Percentiles rank a stretch among this genome's conserved stretches.
Evolutionary conservation across 768 basidiomycete genomes (phyloP).

Genomic region (Megacollybia marginata): DNA sequence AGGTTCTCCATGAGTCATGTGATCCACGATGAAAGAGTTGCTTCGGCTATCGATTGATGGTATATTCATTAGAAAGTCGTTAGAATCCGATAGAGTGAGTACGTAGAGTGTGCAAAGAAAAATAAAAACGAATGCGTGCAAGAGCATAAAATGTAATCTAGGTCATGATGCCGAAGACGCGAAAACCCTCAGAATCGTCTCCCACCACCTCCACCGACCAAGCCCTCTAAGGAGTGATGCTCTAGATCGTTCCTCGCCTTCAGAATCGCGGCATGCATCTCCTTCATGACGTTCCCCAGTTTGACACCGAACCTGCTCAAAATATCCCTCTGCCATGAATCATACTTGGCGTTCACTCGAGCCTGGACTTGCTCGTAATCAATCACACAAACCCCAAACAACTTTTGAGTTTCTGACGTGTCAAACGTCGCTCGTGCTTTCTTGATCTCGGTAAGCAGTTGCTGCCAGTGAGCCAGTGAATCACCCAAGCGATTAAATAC

Average conservation of each 20-base stretch:
- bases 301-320: constrained; percentile 88
- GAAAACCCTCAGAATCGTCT: too few relatives aligned
- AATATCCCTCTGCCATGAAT: constrained; percentile 96
- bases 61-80: too few relatives aligned
- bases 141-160: too few relatives aligned
- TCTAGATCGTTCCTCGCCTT: constrained; percentile 96
- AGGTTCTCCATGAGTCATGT: too few relatives aligned
- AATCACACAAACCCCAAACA: constrained; percentile 89
- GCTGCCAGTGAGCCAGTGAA: constrained; percentile 89
- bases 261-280: constrained; percentile 88
- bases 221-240: constrained; percentile 41
- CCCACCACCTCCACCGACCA: neutral
- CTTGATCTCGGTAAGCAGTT: constrained; percentile 94
- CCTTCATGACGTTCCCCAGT: constrained; percentile 93
- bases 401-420: constrained; percentile 87
- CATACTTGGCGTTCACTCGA: constrained; percentile 97
- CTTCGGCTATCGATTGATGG: too few relatives aligned
- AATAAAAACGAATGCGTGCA: too few relatives aligned
- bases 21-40: too few relatives aligned
- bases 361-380: constrained; percentile 98
- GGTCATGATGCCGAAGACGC: too few relatives aligned
- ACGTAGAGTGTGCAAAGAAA: too few relatives aligned
- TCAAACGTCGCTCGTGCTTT: constrained; percentile 95
- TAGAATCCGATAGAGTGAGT: too few relatives aligned
- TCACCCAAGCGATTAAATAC: constrained; percentile 96